phyloP scores from a whole-genome alignment of 139 green algal genomes.

The Closterium sp. region DNA sequence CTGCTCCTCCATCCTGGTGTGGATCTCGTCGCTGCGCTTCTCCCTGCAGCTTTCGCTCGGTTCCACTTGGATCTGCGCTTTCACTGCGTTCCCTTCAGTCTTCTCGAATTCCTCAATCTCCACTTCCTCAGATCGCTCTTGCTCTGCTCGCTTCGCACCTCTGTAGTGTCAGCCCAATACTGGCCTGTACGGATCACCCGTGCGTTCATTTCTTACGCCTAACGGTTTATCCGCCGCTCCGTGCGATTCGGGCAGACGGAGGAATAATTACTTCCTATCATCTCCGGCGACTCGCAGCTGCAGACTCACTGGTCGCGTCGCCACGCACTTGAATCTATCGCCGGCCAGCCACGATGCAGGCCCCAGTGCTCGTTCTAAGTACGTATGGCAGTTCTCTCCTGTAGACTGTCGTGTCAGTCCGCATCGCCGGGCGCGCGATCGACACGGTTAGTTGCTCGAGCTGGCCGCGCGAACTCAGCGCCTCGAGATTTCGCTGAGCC shows the following conservation, averaged over 20 bases:
- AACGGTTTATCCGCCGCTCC: not conserved
- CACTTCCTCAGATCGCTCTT: not conserved
- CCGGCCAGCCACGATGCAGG: slow-evolving; percentile 42
- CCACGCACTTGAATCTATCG: not conserved
- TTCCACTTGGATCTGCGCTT: too few species aligned
- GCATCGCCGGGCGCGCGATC: not conserved
- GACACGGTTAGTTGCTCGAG: not conserved
- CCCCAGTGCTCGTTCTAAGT: slow-evolving; percentile 49
- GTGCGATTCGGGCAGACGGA: too few species aligned
- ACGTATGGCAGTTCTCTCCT: not conserved
- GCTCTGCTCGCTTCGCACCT: not conserved
- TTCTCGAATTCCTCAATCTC: not conserved
- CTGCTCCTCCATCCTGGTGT: too few species aligned
- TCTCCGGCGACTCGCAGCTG: not conserved
- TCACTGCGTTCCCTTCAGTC: too few species aligned
- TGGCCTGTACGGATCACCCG: not conserved
- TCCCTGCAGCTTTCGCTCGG: too few species aligned
- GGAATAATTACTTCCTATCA: too few species aligned
- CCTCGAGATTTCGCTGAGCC: too few species aligned
- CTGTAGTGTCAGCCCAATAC: not conserved
- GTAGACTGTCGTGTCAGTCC: too few species aligned
- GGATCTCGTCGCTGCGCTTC: too few species aligned
- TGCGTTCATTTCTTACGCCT: not conserved
- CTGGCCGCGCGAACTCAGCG: not conserved
- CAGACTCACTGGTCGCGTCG: not conserved